phyloP scores from a whole-genome alignment of 1,139 yeast genomes.

The Geotrichum bryndzae region DNA sequence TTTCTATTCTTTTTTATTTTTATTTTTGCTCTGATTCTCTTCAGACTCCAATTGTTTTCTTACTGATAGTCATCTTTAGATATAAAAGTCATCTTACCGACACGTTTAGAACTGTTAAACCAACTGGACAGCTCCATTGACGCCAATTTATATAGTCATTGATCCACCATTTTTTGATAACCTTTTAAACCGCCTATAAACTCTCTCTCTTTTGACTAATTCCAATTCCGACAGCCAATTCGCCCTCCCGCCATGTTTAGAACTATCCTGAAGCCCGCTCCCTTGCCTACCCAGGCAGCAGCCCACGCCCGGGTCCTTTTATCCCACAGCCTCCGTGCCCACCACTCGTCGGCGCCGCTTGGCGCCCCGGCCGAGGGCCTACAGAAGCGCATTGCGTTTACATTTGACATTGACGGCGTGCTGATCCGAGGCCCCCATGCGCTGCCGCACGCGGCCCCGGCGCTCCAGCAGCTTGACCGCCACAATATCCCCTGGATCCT shows the following conservation, averaged over 20 bases:
- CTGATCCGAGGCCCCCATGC: slow-evolving; percentile 68
- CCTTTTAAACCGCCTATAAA: background rate
- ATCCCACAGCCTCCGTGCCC: background rate
- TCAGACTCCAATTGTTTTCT: background rate
- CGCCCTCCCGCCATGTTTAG: background rate
- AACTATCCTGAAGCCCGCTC: background rate
- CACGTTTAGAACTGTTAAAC: background rate
- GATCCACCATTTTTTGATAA: background rate
- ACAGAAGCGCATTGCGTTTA: slow-evolving; percentile 2
- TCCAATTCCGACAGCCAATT: background rate
- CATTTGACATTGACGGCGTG: slow-evolving; percentile 74
- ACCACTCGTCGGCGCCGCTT: background rate
- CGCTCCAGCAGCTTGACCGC: slow-evolving; percentile 52
- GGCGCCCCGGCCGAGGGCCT: background rate
- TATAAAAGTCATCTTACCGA: background rate
- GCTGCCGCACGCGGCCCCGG: slow-evolving; percentile 60
- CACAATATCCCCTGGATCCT: slow-evolving; percentile 71
- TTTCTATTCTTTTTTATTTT: no score
- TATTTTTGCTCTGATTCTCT: no score
- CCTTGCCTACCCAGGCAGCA: background rate
- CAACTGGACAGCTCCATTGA: background rate
- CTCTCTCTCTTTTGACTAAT: no score
- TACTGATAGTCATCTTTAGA: background rate
- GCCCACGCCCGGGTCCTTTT: background rate
- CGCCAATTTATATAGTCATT: background rate